Percentiles rank a stretch among this genome's conserved stretches.
Conservation (phyloP, 139 green algal genomes). For the Tetradesmus obliquus region DNA sequence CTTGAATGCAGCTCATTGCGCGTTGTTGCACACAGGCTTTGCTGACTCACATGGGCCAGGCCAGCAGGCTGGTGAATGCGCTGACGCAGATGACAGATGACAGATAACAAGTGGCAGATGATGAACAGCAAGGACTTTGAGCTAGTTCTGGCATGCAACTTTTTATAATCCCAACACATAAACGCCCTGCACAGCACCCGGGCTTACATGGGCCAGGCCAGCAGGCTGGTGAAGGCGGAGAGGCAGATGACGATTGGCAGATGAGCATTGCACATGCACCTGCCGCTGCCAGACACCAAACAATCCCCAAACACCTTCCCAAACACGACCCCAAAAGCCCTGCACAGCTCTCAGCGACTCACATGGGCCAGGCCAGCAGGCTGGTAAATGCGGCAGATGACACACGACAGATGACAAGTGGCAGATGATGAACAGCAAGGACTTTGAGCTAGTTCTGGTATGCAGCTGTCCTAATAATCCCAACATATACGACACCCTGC, state of each 20-base stretch:
- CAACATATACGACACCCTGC: neutral
- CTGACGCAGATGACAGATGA: conserved; percentile 52
- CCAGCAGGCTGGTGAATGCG: neutral
- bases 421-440: neutral
- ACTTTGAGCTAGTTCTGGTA: too few relatives aligned
- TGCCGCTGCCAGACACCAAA: too few relatives aligned
- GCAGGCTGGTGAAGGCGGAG: conserved; percentile 63
- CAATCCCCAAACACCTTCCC: too few relatives aligned
- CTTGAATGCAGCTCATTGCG: neutral
- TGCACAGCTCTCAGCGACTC: neutral
- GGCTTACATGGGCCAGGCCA: conserved; percentile 92
- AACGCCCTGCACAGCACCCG: neutral
- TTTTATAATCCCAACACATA: neutral
- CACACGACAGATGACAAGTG: too few relatives aligned
- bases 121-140: neutral
- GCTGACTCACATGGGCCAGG: too few relatives aligned
- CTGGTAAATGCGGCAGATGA: neutral
- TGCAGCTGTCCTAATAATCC: neutral
- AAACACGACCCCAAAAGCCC: too few relatives aligned
- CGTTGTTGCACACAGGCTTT: neutral
- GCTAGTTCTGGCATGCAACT: neutral
- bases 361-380: neutral
- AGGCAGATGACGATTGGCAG: conserved; percentile 81
- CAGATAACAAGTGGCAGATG: neutral
- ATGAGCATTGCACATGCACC: too few relatives aligned